phyloP scores from a whole-genome alignment of 2,329 filamentous ascomycete species.

The Penicillium sp. region DNA sequence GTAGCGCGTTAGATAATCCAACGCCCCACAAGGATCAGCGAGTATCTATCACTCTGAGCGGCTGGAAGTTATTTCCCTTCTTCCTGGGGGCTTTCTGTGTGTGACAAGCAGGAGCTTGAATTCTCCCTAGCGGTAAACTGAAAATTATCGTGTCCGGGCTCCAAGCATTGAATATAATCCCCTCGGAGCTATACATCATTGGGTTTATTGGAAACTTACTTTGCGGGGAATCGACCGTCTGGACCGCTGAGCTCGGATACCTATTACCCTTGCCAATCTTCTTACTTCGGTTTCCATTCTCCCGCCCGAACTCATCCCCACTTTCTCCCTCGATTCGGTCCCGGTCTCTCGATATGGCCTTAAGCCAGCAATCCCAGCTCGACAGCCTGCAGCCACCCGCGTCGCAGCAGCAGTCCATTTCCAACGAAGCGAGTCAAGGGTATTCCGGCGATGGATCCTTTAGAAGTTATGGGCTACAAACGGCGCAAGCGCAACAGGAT shows the following conservation, averaged over 20 bases:
- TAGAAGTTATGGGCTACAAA: slow-evolving; percentile 13
- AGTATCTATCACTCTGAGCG: slow-evolving; percentile 5
- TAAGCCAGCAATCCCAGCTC: slow-evolving; percentile 13
- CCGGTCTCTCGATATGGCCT: slow-evolving; percentile 11
- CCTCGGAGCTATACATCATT: slow-evolving; percentile 3
- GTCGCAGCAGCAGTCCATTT: slow-evolving; percentile 5
- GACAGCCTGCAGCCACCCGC: slow-evolving; percentile 9
- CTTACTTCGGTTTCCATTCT: background rate
- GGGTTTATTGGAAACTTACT: background rate
- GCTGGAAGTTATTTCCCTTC: slow-evolving; percentile 7
- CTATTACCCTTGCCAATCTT: background rate
- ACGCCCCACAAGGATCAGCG: slow-evolving; percentile 19
- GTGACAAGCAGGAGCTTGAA: background rate
- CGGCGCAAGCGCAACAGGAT: slow-evolving; percentile 28
- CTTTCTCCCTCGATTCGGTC: background rate
- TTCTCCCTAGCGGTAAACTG: background rate
- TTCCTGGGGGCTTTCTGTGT: background rate
- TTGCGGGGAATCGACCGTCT: slow-evolving; percentile 13
- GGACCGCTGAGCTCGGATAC: slow-evolving; percentile 5
- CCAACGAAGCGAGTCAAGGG: slow-evolving; percentile 11
- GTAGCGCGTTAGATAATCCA: slow-evolving; percentile 5
- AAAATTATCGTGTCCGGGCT: background rate
- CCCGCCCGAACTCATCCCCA: background rate
- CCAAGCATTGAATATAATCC: slow-evolving; percentile 5
- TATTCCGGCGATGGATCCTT: slow-evolving; percentile 14